phyloP scores from a whole-genome alignment of 176 grass and related monocot genomes.

The Cocos nucifera region DNA sequence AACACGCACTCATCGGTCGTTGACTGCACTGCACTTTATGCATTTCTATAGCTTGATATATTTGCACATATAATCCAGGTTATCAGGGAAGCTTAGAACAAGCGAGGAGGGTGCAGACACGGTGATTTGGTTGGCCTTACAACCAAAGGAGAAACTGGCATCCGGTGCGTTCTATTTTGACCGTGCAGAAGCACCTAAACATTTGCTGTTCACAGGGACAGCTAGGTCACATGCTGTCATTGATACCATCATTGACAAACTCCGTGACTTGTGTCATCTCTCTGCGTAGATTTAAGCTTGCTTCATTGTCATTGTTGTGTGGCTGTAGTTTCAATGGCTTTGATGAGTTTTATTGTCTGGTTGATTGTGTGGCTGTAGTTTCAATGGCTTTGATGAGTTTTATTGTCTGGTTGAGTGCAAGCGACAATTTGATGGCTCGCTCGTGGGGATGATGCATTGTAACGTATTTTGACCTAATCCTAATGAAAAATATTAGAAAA shows the following conservation, averaged over 20 bases:
- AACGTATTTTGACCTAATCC: too few species aligned
- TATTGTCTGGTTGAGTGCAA: too few species aligned
- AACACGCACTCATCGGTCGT: not conserved
- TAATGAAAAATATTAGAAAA: too few species aligned
- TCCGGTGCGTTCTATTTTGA: slow-evolving; percentile 88
- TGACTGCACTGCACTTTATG: not conserved
- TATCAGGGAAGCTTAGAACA: slow-evolving; percentile 70
- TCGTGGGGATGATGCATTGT: too few species aligned
- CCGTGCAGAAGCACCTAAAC: slow-evolving; percentile 63
- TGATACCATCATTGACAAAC: slow-evolving; percentile 33
- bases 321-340: too few species aligned
- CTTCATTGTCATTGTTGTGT: too few species aligned
- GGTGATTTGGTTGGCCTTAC: slow-evolving; percentile 67
- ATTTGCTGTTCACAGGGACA: slow-evolving; percentile 65
- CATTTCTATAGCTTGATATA: not conserved
- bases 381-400: too few species aligned
- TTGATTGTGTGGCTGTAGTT: too few species aligned
- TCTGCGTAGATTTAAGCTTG: slow-evolving; percentile 8
- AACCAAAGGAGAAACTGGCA: slow-evolving; percentile 61
- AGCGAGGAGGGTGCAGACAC: slow-evolving; percentile 65
- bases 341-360: too few species aligned
- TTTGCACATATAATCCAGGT: slow-evolving; percentile 21
- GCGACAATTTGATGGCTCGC: too few species aligned
- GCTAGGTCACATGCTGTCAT: slow-evolving; percentile 46
- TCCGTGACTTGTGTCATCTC: slow-evolving; percentile 36